These are phyloP conservation scores for Boletus bicolor DNA, from an alignment of 768 basidiomycete species.

Conservation along the genomic window DNA sequence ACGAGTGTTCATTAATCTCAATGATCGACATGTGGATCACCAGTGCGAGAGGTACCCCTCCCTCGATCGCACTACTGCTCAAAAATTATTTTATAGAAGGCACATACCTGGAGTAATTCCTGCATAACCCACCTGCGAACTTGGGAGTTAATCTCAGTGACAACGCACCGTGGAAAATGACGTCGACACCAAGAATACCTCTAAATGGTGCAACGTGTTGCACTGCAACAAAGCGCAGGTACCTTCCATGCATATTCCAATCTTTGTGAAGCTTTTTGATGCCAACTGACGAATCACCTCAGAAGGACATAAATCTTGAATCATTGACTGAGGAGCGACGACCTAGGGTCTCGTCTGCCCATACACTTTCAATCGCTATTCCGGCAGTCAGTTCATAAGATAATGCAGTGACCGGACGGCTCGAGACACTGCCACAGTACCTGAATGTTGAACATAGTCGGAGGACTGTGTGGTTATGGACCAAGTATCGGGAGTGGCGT, in stretches of 20 bases:
- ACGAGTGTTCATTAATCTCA: background rate
- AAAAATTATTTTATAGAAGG: background rate
- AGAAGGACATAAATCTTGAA: background rate
- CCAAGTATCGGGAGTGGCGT: constrained; percentile 3
- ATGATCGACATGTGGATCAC: background rate
- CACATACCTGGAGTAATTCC: background rate
- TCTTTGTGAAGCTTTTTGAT: background rate
- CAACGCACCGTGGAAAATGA: background rate
- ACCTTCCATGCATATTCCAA: background rate
- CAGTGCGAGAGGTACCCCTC: background rate
- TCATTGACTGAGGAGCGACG: background rate
- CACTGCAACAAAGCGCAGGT: background rate
- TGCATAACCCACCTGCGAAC: background rate
- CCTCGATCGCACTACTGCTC: background rate
- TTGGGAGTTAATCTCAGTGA: background rate
- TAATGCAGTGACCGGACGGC: background rate
- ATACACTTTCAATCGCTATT: background rate
- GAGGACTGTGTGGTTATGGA: background rate
- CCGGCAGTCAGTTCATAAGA: background rate
- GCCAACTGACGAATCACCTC: background rate
- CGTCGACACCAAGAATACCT: background rate
- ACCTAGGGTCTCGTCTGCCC: background rate
- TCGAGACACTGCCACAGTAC: background rate
- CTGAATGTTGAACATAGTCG: background rate
- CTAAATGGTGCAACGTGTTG: background rate